Evolutionary conservation across 2,329 filamentous ascomycete genomes (phyloP).

Genomic region (Colletotrichum orchidophilum): DNA sequence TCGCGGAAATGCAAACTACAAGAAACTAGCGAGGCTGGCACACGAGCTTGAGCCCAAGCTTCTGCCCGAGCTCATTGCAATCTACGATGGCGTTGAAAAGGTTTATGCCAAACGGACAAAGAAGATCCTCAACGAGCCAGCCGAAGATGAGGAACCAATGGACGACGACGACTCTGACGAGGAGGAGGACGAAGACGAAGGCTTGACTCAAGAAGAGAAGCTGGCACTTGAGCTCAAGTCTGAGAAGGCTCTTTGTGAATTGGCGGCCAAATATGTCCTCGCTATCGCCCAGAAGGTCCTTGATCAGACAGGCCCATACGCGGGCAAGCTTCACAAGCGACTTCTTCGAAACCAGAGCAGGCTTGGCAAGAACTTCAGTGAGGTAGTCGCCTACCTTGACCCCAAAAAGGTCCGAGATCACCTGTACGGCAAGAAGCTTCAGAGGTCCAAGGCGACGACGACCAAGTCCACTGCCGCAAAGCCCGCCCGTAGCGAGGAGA

Average conservation of each 20-base stretch:
- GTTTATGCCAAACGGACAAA: slow-evolving; percentile 77
- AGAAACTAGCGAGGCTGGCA: slow-evolving; percentile 66
- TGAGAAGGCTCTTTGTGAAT: slow-evolving; percentile 86
- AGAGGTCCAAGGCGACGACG: slow-evolving; percentile 47
- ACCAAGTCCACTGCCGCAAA: slow-evolving; percentile 53
- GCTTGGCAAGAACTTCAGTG: slow-evolving; percentile 86
- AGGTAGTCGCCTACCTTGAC: slow-evolving; percentile 84
- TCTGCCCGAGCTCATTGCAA: slow-evolving; percentile 75
- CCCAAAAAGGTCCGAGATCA: slow-evolving; percentile 66
- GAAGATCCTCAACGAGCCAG: slow-evolving; percentile 69
- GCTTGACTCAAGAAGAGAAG: slow-evolving; percentile 65
- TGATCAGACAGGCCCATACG: slow-evolving; percentile 68
- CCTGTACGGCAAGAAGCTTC: slow-evolving; percentile 44
- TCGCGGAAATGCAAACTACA: slow-evolving; percentile 27
- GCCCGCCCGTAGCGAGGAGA: slow-evolving; percentile 54
- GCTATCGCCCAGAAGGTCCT: slow-evolving; percentile 80
- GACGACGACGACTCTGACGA: slow-evolving; percentile 68
- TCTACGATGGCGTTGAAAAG: slow-evolving; percentile 82
- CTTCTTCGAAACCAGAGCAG: slow-evolving; percentile 82
- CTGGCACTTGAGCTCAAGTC: slow-evolving; percentile 75
- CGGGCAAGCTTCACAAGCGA: slow-evolving; percentile 73
- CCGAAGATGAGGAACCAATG: slow-evolving; percentile 78
- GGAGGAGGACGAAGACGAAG: slow-evolving; percentile 63
- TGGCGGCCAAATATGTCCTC: slow-evolving; percentile 86
- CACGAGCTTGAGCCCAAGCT: slow-evolving; percentile 72